These are phyloP conservation scores for Epichloe coenophiala DNA, from an alignment of 2,329 filamentous ascomycete genomes.

Conservation along the genomic window DNA sequence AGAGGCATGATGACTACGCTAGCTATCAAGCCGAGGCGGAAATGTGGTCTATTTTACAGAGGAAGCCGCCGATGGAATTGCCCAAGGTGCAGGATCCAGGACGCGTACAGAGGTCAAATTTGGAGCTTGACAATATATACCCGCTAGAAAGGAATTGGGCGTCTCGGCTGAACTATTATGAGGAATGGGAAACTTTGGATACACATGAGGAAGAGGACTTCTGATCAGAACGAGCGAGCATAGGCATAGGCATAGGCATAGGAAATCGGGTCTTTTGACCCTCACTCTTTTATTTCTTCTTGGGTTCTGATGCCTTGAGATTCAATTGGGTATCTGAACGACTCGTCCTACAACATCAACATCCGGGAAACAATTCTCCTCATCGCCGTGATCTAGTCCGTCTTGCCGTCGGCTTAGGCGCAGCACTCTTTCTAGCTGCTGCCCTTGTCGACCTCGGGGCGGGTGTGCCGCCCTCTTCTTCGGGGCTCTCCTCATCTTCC, in stretches of 20 bases:
- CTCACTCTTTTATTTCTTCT: too few relatives aligned
- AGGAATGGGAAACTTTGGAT: slow-evolving; percentile 28
- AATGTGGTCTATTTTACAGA: slow-evolving; percentile 32
- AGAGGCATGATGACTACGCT: slow-evolving; percentile 25
- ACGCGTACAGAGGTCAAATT: slow-evolving; percentile 13
- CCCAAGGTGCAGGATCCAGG: slow-evolving; percentile 18
- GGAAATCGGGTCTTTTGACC: background rate
- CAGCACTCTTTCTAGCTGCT: slow-evolving; percentile 1
- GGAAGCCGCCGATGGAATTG: slow-evolving; percentile 21
- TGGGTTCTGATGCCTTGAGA: background rate
- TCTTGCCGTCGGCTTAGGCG: slow-evolving; percentile 2
- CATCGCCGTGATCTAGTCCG: slow-evolving; percentile 5
- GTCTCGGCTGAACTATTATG: slow-evolving; percentile 19
- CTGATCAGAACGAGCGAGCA: background rate
- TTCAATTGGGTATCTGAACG: background rate
- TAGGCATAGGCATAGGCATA: background rate
- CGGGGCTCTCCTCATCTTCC: slow-evolving; percentile 16
- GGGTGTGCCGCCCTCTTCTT: slow-evolving; percentile 17
- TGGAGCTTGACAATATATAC: slow-evolving; percentile 23
- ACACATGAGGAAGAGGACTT: background rate
- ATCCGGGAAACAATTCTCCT: background rate
- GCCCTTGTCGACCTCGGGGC: slow-evolving; percentile 19
- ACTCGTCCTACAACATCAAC: background rate
- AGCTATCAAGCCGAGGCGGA: slow-evolving; percentile 28
- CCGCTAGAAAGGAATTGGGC: slow-evolving; percentile 27